Evolutionary conservation across 1,139 yeast species (phyloP).

Genomic region (Pichia sp.): DNA sequence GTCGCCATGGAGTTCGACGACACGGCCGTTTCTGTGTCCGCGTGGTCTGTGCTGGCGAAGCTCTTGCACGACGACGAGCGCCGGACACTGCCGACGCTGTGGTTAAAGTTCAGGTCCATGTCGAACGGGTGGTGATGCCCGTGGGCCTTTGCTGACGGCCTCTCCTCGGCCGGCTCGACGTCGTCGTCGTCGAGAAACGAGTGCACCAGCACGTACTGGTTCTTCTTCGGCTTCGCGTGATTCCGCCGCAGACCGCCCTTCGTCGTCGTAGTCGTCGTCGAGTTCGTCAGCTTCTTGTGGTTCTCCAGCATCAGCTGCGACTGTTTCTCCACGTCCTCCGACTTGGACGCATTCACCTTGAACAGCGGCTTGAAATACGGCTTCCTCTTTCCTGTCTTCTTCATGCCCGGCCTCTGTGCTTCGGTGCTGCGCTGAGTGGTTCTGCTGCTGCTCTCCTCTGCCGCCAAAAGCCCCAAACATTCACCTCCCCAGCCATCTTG

Average conservation of each 20-base stretch:
- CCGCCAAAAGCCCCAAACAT: neutral
- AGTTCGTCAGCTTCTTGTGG: constrained; percentile 20
- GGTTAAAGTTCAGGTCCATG: neutral
- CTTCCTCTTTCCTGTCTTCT: constrained; percentile 5
- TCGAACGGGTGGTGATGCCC: neutral
- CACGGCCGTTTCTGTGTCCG: neutral
- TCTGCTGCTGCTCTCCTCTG: neutral
- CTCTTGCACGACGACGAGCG: constrained; percentile 2
- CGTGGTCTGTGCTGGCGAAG: neutral
- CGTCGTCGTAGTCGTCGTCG: constrained; percentile 22
- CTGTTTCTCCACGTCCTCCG: constrained; percentile 31
- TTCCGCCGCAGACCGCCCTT: constrained; percentile 26
- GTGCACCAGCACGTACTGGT: constrained; percentile 6
- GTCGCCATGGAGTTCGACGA: neutral
- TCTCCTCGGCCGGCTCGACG: neutral
- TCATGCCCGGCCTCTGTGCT: neutral
- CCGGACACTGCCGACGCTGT: neutral
- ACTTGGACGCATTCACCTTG: constrained; percentile 16
- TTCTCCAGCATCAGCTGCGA: constrained; percentile 27
- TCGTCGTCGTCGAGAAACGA: constrained; percentile 2
- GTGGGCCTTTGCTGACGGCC: neutral
- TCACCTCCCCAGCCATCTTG: too few species aligned
- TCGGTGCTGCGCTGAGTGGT: neutral
- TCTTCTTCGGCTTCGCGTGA: constrained; percentile 26
- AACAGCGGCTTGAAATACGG: constrained; percentile 10